Base-by-base conservation (phyloP, 2,329 filamentous ascomycete genomes). In the Aureobasidium sp. region DNA sequence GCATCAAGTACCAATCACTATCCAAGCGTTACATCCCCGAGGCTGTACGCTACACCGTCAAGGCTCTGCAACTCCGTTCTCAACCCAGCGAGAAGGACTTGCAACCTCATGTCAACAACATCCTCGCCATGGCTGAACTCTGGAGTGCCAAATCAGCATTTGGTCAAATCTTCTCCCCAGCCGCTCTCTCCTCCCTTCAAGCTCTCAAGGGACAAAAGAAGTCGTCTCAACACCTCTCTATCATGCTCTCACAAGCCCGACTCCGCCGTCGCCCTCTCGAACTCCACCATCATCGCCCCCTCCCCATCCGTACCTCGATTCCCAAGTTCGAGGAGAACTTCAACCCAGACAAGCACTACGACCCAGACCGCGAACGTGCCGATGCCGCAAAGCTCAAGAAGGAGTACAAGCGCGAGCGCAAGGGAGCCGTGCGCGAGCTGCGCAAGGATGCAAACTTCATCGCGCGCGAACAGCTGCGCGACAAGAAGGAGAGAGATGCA, bases 301-400 rank as follows among this genome's bases (percentile, higher is more conserved):
- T 96, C 2, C 87, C 94, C 24, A 96, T 97, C 79, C 92, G 93
- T 74, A 86, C 85, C 8, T 87, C 84, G 63, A 85, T 97, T 50
- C 94, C 94, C 75, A 96, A 96, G 75, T 99, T 97, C 77, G 94
- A 97, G 77, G 93, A 97, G 73, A 82, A 84, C 62, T 99, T 91
- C 82, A 94, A 96, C 74, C 94, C 94, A 3, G 85, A 89, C 78
- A 93, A 91, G 78, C 94, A 97, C 82, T 97, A 99, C 83, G 95
- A 99, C 72, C 91, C 91, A 0, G 89, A 99, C 76, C 87, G 87
- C 67, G 91, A 96, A 75, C 89, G 94, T 37, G 87, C 90, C 24
- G 91, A 97, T 71, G 77, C 89, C 64, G 86, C 86, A 71, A 94
- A 92, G 75, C 82, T 99, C 71, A 87, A 86, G 77, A 87, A 87